Percentiles rank a stretch among this genome's conserved stretches.
Evolutionary conservation across 306 rosid genomes (phyloP).

Genomic region (Prunus mongolica): DNA sequence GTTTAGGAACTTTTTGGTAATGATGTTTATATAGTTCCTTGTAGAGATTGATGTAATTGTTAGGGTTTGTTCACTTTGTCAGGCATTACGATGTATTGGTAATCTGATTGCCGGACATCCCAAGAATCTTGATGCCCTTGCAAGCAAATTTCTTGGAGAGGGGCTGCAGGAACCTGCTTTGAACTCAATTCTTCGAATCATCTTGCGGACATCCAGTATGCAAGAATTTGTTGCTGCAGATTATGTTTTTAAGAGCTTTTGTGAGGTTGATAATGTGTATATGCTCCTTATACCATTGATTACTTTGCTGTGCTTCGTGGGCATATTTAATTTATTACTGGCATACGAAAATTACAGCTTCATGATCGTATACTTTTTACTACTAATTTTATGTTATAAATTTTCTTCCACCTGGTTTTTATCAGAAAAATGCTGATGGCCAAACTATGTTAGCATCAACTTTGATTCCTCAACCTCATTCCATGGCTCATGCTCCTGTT

Average conservation of each 20-base stretch:
- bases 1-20: neutral
- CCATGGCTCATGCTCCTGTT: slow-evolving; percentile 56
- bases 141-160: slow-evolving; percentile 84
- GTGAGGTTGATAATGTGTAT: slow-evolving; percentile 64
- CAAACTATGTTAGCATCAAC: slow-evolving; percentile 90
- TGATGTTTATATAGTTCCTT: neutral
- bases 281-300: neutral
- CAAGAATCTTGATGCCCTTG: slow-evolving; percentile 67
- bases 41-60: slow-evolving; percentile 2
- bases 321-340: neutral
- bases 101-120: slow-evolving; percentile 77
- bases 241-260: slow-evolving; percentile 76
- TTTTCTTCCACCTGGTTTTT: slow-evolving; percentile 19
- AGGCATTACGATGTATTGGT: slow-evolving; percentile 84
- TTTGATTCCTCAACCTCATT: slow-evolving; percentile 83
- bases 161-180: slow-evolving; percentile 84
- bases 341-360: neutral
- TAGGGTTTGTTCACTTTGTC: slow-evolving; percentile 18
- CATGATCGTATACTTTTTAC: slow-evolving; percentile 10
- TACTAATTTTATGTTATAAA: neutral
- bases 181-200: slow-evolving; percentile 76
- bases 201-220: slow-evolving; percentile 76
- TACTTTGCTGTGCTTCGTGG: neutral
- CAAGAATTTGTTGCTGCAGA: slow-evolving; percentile 90
- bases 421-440: slow-evolving; percentile 80